These are phyloP conservation scores for Neoboletus brunneissimus DNA, from an alignment of 768 basidiomycete species.

Conservation along the genomic window DNA sequence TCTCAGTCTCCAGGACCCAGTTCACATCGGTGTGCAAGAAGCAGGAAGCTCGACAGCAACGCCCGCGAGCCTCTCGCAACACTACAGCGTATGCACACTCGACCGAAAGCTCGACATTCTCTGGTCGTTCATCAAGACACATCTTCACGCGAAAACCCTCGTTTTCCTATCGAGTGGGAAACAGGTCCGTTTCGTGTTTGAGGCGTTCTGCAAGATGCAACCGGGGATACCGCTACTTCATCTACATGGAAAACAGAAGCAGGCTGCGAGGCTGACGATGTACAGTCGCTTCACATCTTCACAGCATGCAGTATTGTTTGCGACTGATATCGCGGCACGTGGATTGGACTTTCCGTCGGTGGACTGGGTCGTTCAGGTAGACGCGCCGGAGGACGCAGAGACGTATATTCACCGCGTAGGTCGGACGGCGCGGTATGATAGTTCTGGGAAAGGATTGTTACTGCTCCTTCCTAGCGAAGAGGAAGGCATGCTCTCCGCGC, in stretches of 20 bases:
- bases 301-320: constrained; percentile 83
- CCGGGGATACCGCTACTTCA: constrained; percentile 92
- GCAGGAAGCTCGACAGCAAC: constrained; percentile 47
- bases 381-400: constrained; percentile 95
- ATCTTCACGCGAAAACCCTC: constrained; percentile 85
- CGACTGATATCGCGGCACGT: constrained; percentile 94
- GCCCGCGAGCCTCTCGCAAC: constrained; percentile 80
- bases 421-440: constrained; percentile 90
- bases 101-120: constrained; percentile 88
- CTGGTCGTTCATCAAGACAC: constrained; percentile 93
- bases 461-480: constrained; percentile 90
- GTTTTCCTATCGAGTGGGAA: constrained; percentile 96
- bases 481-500: constrained; percentile 75
- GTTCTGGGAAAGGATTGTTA: constrained; percentile 80
- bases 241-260: constrained; percentile 96
- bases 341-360: constrained; percentile 95
- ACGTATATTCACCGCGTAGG: constrained; percentile 98
- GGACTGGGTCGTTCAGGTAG: constrained; percentile 95
- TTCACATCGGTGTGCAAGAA: constrained; percentile 63
- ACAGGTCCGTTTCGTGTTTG: constrained; percentile 95
- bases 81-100: constrained; percentile 79
- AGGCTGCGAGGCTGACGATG: constrained; percentile 78
- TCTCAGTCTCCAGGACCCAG: constrained; percentile 81
- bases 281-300: constrained; percentile 82
- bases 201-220: constrained; percentile 93